Percentiles rank a stretch among this genome's conserved stretches.
These are phyloP conservation scores for Cephalotrichum gorgonifer DNA, from an alignment of 2,329 filamentous ascomycete genomes.

Conservation along the genomic window DNA sequence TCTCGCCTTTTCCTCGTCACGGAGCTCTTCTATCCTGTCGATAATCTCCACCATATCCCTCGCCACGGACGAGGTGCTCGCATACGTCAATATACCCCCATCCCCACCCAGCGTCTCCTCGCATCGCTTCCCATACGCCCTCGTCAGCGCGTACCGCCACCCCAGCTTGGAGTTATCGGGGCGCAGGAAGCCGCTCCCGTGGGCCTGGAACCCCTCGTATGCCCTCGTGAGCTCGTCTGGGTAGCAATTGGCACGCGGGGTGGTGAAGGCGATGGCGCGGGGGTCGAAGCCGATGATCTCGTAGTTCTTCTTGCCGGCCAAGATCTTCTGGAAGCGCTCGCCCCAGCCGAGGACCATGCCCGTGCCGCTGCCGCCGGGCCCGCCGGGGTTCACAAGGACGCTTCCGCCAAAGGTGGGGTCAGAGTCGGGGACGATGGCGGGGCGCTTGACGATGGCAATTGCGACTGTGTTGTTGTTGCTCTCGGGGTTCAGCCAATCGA, in stretches of 20 bases:
- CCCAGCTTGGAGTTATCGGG: constrained; percentile 11
- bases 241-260: constrained; percentile 28
- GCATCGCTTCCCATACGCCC: constrained; percentile 20
- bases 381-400: constrained; percentile 33
- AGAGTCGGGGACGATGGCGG: constrained; percentile 24
- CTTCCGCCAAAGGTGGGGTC: constrained; percentile 29
- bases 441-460: constrained; percentile 29
- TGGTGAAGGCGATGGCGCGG: constrained; percentile 26
- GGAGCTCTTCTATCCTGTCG: constrained; percentile 26
- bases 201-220: constrained; percentile 17
- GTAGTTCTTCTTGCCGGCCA: constrained; percentile 22
- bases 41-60: constrained; percentile 33
- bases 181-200: constrained; percentile 17
- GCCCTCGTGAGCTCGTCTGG: constrained; percentile 18
- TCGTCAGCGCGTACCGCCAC: constrained; percentile 7
- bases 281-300: constrained; percentile 34
- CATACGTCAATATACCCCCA: constrained; percentile 20
- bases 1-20: constrained; percentile 7
- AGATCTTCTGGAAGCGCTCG: constrained; percentile 16
- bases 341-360: constrained; percentile 14
- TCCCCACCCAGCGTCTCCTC: constrained; percentile 6
- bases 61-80: constrained; percentile 26
- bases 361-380: constrained; percentile 31
- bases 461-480: constrained; percentile 19
- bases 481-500: constrained; percentile 26